Evolutionary conservation across 345 rosid species (phyloP), one percentile per base, ranked within the genome.

Genomic region (Zanthoxylum bungeanum): DNA sequence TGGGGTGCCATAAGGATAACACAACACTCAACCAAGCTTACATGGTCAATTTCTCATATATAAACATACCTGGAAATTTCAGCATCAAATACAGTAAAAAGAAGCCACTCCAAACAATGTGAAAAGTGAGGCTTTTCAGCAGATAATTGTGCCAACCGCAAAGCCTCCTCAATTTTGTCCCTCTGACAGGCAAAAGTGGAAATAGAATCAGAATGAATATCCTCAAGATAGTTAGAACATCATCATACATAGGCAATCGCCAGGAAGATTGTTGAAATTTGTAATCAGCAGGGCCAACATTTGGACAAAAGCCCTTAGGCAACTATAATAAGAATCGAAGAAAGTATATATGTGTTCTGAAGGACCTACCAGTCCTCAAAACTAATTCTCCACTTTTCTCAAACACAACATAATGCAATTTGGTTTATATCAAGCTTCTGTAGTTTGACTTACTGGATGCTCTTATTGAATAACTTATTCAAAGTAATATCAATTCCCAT

Each of bases 21-120:
- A 11, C 5, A 44, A 2, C 0, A 4, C 9, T 2, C 4, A 16
- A 31, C 19, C 56, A 64, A 30, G 12, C 17, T 44, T 8, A 19
- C 31, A 65, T 47, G 40, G 22, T 22, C 57, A 47, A 65, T 52
- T 22, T 27, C 22, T 14, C 19, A 37, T 55, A 31, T 27, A 59
- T n/a, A 46, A 7, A 78, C 66, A 73, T 88, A 95, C 98, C 99
- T 85, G 73, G 98, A 89, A 77, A 92, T 89, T 56, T 92, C 98
- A 51, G 99, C 94, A 76, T 95, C 99, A 75, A 95, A 95, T 64
- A 95, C 99, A 4, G 99, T 92, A 72, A 95, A 95, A 75, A 92
- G 97, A 87, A 92, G 97, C 99, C 97, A 95, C 80, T 95, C 99
- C 73, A 95, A 78, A 84, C 97, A 95, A 78, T 89, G 96, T 59